Evolutionary conservation across 1,284 basidiomycete genomes (phyloP).

Genomic region (Pseudozyma pruni): DNA sequence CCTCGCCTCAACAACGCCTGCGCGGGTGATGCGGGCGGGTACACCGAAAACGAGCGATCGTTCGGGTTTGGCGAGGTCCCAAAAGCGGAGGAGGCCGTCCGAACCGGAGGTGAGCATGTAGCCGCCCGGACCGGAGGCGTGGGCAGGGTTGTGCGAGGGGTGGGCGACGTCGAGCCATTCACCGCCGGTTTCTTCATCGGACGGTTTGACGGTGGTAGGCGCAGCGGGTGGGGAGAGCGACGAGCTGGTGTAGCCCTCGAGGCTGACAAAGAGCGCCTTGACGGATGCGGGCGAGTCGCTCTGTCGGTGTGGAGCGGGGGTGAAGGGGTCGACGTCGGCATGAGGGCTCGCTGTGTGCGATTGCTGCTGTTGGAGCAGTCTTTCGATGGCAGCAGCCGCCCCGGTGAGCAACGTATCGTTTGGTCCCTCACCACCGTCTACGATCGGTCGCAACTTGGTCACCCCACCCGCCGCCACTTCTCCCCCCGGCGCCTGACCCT

Average conservation of each 20-base stretch:
- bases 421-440: background rate
- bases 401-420: conserved; percentile 28
- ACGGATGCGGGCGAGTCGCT: conserved; percentile 24
- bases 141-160: background rate
- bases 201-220: conserved; percentile 9
- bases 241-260: conserved; percentile 55
- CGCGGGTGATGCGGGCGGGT: conserved; percentile 4
- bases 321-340: conserved; percentile 17
- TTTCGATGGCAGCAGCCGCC: conserved; percentile 56
- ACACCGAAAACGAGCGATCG: conserved; percentile 66
- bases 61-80: conserved; percentile 79
- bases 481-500: background rate
- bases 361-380: conserved; percentile 41
- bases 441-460: conserved; percentile 16
- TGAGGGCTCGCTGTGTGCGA: background rate
- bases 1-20: conserved; percentile 11
- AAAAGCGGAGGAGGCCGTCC: conserved; percentile 81
- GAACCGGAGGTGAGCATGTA: conserved; percentile 84
- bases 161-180: conserved; percentile 60
- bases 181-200: conserved; percentile 20
- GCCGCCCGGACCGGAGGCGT: conserved; percentile 70
- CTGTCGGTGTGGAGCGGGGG: background rate
- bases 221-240: conserved; percentile 14
- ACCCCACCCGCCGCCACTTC: conserved; percentile 4
- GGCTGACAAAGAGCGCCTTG: conserved; percentile 51